Conservation (phyloP, 2,329 filamentous ascomycete species). For the Fusarium oligoseptatum region DNA sequence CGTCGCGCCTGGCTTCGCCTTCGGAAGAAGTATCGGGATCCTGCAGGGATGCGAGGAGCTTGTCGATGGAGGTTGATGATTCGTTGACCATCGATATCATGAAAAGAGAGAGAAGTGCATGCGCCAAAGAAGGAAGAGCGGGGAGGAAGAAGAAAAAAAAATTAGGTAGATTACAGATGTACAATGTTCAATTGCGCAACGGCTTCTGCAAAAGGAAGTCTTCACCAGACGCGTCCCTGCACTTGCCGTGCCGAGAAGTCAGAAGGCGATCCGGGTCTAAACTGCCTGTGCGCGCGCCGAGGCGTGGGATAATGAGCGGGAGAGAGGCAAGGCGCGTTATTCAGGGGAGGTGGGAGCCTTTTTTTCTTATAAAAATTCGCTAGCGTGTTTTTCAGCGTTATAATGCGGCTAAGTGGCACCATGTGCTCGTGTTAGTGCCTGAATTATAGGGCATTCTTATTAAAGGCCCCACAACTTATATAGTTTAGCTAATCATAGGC, state of each 20-base stretch:
- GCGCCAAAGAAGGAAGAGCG: not conserved
- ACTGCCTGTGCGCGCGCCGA: slow-evolving; percentile 6
- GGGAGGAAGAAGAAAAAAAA: not conserved
- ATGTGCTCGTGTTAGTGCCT: not conserved
- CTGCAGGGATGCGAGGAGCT: slow-evolving; percentile 18
- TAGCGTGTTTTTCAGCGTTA: slow-evolving; percentile 17
- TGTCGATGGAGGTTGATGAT: slow-evolving; percentile 4
- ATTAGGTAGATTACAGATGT: not conserved
- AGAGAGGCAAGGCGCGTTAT: not conserved
- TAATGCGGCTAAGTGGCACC: not conserved
- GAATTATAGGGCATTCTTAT: not conserved
- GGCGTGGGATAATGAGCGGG: slow-evolving; percentile 4
- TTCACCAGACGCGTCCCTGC: slow-evolving; percentile 24
- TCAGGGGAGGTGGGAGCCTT: not conserved
- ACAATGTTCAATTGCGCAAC: not conserved
- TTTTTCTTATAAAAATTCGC: slow-evolving; percentile 17
- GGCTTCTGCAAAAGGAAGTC: slow-evolving; percentile 9
- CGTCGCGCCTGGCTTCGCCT: slow-evolving; percentile 11
- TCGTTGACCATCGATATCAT: slow-evolving; percentile 5
- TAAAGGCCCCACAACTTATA: not conserved
- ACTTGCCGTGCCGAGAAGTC: slow-evolving; percentile 15
- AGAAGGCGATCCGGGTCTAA: not conserved
- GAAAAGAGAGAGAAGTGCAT: not conserved
- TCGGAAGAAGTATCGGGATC: slow-evolving; percentile 1
- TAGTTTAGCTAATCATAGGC: not conserved